These are phyloP conservation scores for Globisporangium nagaii DNA, from an alignment of 352 stramenopile genomes.

Conservation along the genomic window DNA sequence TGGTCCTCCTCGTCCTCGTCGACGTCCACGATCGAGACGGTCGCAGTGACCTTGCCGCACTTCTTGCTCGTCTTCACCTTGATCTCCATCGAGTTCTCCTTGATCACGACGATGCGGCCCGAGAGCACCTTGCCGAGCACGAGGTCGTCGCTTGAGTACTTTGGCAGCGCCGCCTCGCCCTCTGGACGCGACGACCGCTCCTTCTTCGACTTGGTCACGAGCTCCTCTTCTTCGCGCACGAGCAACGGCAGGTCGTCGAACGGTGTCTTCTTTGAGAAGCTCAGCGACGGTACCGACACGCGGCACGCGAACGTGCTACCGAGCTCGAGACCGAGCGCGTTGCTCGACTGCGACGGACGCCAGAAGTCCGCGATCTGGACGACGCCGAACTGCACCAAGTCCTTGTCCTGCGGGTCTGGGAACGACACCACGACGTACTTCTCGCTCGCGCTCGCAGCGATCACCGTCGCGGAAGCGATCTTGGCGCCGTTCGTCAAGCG, in stretches of 20 bases:
- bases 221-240: slow-evolving; percentile 41
- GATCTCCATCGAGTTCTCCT: slow-evolving; percentile 80
- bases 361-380: slow-evolving; percentile 76
- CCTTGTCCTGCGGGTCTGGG: slow-evolving; percentile 25
- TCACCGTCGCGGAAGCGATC: slow-evolving; percentile 34
- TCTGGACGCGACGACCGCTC: slow-evolving; percentile 17
- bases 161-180: slow-evolving; percentile 45
- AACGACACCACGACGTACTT: slow-evolving; percentile 72
- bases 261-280: slow-evolving; percentile 41
- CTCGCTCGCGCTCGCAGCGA: slow-evolving; percentile 44
- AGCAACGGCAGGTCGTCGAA: slow-evolving; percentile 75
- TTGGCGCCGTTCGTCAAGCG: slow-evolving; percentile 39
- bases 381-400: slow-evolving; percentile 39
- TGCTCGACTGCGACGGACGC: slow-evolving; percentile 56
- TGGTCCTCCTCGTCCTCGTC: slow-evolving; percentile 44
- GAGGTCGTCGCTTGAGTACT: slow-evolving; percentile 62
- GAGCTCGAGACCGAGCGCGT: slow-evolving; percentile 49
- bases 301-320: slow-evolving; percentile 29
- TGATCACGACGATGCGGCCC: slow-evolving; percentile 67
- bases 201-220: slow-evolving; percentile 30
- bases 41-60: slow-evolving; percentile 65
- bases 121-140: slow-evolving; percentile 61
- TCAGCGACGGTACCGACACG: slow-evolving; percentile 40
- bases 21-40: slow-evolving; percentile 82
- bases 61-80: slow-evolving; percentile 73